These are phyloP conservation scores for Cutaneotrichosporon spelunceum DNA, from an alignment of 1,284 basidiomycete genomes.

Conservation along the genomic window DNA sequence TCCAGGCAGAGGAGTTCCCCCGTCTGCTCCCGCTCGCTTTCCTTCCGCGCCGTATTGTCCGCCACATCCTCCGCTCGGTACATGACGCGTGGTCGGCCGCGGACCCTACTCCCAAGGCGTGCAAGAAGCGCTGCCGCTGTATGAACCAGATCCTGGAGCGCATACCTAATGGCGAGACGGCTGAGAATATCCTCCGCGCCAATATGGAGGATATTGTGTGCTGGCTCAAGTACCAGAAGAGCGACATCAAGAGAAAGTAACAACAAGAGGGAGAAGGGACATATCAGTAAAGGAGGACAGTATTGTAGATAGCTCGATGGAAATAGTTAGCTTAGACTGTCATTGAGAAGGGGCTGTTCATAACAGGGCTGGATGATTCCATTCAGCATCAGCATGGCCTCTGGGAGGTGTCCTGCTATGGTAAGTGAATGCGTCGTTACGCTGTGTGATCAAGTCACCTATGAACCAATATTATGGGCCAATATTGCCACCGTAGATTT, in stretches of 20 bases:
- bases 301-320: no score
- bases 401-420: no score
- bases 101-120: background rate
- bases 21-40: background rate
- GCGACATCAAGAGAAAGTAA: background rate
- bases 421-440: no score
- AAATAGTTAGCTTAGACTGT: no score
- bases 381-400: no score
- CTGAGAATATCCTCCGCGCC: background rate
- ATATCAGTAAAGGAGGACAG: no score
- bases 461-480: no score
- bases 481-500: no score
- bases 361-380: no score
- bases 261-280: background rate
- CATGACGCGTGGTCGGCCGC: background rate
- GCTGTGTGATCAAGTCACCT: no score
- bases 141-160: background rate
- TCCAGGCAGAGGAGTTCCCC: background rate
- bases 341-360: no score
- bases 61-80: background rate
- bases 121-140: background rate
- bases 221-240: background rate
- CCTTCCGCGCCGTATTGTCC: background rate
- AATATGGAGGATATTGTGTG: background rate
- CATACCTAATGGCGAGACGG: background rate